Evolutionary conservation across 352 stramenopile species (phyloP), one percentile per base, ranked within the genome.

Genomic region (Globisporangium recalcitrans): DNA sequence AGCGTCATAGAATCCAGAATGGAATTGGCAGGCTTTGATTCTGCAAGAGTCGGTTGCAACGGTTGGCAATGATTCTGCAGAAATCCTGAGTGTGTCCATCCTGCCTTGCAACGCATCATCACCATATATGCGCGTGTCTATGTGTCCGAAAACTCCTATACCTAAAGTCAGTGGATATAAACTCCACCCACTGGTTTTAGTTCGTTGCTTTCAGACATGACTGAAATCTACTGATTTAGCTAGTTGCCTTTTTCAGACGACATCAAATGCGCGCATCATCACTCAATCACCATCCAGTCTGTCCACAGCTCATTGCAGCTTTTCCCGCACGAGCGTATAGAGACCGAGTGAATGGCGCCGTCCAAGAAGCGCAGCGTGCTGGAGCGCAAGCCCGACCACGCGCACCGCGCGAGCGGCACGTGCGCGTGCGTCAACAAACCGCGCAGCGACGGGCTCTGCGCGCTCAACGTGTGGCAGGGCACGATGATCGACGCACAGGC

Each of bases 381-480:
- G 11, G 71, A 64, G 47, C 58, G 54, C 68, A 70, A 68, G 49
- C 9, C 19, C 16, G 34, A 57, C 11, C 11, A 48, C 27, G 24
- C 63, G 46, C 42, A 47, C 24, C 40, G 49, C 60, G 13, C 42
- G 11, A 21, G 6, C 3, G 19, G 46, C 54, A 16, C 44, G 7
- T 88, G 79, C 44, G 29, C 64, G 6, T 88, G 75, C 58, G 31
- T 78, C 7, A 27, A 52, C 22, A 55, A 57, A 10, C 42, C 52
- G 46, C 44, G 63, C 21, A 80, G 72, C 42, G 61, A 67, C 21
- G 77, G 74, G 1, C 67, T 87, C 44, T 85, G 79, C 27, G 77
- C 70, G 21, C 70, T 86, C 26, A 70, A 77, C 58, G 67, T 85
- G 34, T 88, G 79, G 79, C 66, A 78, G 24, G 77, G 79, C 52